Evolutionary conservation across 805 yeast species (phyloP).

Genomic region (Ogataea populi-albae): DNA sequence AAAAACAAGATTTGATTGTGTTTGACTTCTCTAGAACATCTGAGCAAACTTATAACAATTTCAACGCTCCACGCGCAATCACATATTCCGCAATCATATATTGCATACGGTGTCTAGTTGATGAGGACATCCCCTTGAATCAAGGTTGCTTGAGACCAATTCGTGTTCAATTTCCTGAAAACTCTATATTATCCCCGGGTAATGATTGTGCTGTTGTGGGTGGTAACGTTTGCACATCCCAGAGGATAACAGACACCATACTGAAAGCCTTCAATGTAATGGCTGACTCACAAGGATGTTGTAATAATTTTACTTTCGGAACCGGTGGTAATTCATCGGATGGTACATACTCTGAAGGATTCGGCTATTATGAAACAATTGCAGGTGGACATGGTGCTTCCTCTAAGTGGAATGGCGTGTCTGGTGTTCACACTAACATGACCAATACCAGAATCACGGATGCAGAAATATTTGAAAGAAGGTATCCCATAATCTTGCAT

Average conservation of each 20-base stretch:
- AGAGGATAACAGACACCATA: conserved; percentile 86
- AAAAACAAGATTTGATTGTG: conserved; percentile 49
- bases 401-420: conserved; percentile 77
- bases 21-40: conserved; percentile 89
- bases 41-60: conserved; percentile 81
- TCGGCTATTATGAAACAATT: conserved; percentile 91
- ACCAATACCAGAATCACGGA: conserved; percentile 93
- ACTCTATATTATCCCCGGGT: conserved; percentile 68
- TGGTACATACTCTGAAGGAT: conserved; percentile 57
- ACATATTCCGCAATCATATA: conserved; percentile 86
- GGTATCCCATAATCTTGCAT: conserved; percentile 78
- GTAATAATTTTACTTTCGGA: conserved; percentile 93
- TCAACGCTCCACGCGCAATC: conserved; percentile 90
- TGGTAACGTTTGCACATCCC: conserved; percentile 93
- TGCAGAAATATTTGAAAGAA: conserved; percentile 80
- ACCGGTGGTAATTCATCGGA: conserved; percentile 57
- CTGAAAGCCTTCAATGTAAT: conserved; percentile 82
- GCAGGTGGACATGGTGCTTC: conserved; percentile 96
- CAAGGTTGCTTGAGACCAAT: conserved; percentile 89
- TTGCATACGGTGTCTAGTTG: conserved; percentile 78
- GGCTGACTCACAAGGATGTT: conserved; percentile 96
- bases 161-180: conserved; percentile 58
- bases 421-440: conserved; percentile 92
- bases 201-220: conserved; percentile 93
- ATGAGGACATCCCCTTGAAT: conserved; percentile 85